Conservation (phyloP, 2,329 filamentous ascomycete genomes). For the Ceratocystis harringtonii region DNA sequence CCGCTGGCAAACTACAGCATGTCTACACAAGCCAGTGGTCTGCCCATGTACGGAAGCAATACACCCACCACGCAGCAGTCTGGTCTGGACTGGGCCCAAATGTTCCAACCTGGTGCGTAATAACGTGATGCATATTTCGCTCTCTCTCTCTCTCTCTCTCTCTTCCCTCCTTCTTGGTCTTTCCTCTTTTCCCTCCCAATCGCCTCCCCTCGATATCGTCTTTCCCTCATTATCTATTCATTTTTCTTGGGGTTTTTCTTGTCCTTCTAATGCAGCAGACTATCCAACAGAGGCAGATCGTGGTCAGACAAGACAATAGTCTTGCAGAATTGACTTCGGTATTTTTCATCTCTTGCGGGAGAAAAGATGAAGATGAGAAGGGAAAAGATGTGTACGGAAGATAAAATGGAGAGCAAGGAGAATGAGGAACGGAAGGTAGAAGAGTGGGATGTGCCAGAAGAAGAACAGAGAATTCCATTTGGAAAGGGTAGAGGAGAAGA, state of each 20-base stretch:
- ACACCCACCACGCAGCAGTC: constrained; percentile 46
- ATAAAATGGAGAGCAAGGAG: not conserved
- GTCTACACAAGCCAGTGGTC: constrained; percentile 39
- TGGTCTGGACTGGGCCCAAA: constrained; percentile 60
- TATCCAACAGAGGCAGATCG: not conserved
- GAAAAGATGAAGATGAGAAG: not conserved
- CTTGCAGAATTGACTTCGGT: not conserved
- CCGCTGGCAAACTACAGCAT: constrained; percentile 51
- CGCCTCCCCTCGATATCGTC: no score
- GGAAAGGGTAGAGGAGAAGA: not conserved
- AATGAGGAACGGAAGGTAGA: not conserved
- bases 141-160: constrained; percentile 1
- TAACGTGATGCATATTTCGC: constrained; percentile 21
- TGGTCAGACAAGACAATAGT: not conserved
- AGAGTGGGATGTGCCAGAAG: not conserved
- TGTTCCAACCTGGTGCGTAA: constrained; percentile 61
- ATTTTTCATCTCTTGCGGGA: not conserved
- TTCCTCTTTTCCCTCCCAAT: constrained; percentile 19
- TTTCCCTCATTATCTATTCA: no score
- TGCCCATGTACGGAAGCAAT: constrained; percentile 46
- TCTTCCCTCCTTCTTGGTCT: constrained; percentile 18
- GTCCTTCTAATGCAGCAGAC: constrained; percentile 1
- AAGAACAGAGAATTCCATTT: not conserved
- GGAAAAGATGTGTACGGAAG: not conserved
- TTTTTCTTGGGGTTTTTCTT: not conserved